phyloP scores from a whole-genome alignment of 2,329 filamentous ascomycete genomes.

The Calonectria pteridis region DNA sequence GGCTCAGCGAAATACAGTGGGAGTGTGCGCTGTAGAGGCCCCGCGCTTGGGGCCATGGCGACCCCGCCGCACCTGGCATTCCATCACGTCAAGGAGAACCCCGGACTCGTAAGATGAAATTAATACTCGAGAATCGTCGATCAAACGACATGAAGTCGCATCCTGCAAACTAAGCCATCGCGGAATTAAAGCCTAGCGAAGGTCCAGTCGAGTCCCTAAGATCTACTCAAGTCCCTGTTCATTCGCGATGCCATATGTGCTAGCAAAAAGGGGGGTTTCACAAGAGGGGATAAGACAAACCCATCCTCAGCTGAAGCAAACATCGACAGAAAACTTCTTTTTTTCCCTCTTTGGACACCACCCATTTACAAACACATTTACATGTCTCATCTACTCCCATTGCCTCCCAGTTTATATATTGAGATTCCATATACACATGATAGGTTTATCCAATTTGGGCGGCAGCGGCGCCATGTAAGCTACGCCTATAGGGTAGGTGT shows the following conservation, averaged over 20 bases:
- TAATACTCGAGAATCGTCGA: neutral
- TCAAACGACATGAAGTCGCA: no score
- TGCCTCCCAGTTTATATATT: neutral
- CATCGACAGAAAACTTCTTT: neutral
- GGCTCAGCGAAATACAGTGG: constrained; percentile 26
- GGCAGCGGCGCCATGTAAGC: neutral
- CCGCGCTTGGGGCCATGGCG: constrained; percentile 6
- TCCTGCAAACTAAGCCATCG: neutral
- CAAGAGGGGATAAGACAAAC: neutral
- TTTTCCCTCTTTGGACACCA: neutral
- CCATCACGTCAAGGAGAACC: neutral
- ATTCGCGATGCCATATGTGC: neutral
- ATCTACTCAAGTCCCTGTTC: neutral
- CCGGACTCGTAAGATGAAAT: constrained; percentile 1
- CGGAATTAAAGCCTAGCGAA: neutral
- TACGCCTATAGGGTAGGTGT: neutral
- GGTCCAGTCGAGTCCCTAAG: neutral
- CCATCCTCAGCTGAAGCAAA: no score
- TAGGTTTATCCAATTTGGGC: neutral
- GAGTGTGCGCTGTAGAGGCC: constrained; percentile 20
- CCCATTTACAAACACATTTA: neutral
- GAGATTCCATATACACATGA: neutral
- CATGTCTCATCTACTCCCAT: neutral
- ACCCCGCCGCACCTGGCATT: neutral
- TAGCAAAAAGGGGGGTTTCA: neutral